A percentile compares a stretch with the other conserved stretches of the same genome.
Conservation (phyloP, 345 rosid species). For the Murraya koenigii region DNA sequence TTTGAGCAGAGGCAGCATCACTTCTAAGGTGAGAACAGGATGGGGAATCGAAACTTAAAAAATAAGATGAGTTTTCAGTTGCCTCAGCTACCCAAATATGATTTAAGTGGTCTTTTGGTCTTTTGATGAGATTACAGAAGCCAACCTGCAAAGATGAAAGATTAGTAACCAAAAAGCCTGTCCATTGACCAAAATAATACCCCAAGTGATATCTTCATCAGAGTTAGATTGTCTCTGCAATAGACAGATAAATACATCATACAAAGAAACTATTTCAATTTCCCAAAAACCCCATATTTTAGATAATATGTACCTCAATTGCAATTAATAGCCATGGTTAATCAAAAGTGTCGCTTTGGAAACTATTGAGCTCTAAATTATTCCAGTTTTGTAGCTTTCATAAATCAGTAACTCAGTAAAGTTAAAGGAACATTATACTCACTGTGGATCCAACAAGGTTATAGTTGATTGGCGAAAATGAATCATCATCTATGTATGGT, state of each 20-base stretch:
- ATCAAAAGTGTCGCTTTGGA: neutral
- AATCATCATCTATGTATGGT: slow-evolving; percentile 41
- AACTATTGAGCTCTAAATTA: neutral
- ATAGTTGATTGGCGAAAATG: slow-evolving; percentile 49
- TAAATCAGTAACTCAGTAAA: slow-evolving; percentile 1
- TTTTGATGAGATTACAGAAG: slow-evolving; percentile 77
- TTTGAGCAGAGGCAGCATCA: slow-evolving; percentile 44
- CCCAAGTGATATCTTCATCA: neutral
- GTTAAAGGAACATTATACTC: slow-evolving; percentile 27
- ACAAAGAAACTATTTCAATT: neutral
- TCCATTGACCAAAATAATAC: neutral
- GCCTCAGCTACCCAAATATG: slow-evolving; percentile 83
- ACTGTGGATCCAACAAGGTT: slow-evolving; percentile 87
- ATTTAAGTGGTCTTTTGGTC: slow-evolving; percentile 66
- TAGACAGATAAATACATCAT: neutral
- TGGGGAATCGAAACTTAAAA: slow-evolving; percentile 42
- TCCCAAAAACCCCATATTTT: neutral
- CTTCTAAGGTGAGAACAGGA: slow-evolving; percentile 60
- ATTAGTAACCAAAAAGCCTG: neutral
- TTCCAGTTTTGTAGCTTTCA: neutral
- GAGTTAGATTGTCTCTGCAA: neutral
- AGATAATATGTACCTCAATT: neutral
- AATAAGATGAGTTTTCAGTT: slow-evolving; percentile 73
- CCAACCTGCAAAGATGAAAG: slow-evolving; percentile 56
- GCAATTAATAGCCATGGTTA: neutral